Percentiles rank a stretch among this genome's conserved stretches.
phyloP scores from a whole-genome alignment of 2,329 filamentous ascomycete genomes.

The Aspergillus terreus region DNA sequence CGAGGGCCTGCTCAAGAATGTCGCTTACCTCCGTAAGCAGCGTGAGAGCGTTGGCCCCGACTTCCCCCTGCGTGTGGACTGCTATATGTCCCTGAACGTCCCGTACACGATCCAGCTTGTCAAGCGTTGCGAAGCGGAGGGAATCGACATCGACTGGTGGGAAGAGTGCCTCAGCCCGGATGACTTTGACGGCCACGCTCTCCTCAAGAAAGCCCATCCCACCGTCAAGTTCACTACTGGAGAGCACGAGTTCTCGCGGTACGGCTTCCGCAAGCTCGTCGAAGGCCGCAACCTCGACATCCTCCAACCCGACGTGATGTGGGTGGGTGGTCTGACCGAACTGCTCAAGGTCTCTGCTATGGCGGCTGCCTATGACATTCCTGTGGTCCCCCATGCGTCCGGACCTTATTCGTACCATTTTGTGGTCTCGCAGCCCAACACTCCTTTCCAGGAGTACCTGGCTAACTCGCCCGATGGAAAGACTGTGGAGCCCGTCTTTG shows the following conservation, averaged over 20 bases:
- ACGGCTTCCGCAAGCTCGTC: conserved; percentile 90
- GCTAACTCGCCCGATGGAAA: conserved; percentile 90
- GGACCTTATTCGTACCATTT: conserved; percentile 96
- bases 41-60: conserved; percentile 80
- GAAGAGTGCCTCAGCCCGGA: conserved; percentile 90
- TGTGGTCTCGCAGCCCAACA: conserved; percentile 87
- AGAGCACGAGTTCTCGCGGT: conserved; percentile 92
- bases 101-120: conserved; percentile 89
- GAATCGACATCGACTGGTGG: conserved; percentile 94
- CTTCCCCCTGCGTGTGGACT: conserved; percentile 92
- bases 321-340: conserved; percentile 90
- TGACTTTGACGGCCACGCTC: conserved; percentile 84
- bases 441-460: conserved; percentile 92
- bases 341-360: conserved; percentile 83
- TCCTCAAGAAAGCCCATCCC: conserved; percentile 87
- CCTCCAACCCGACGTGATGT: conserved; percentile 95
- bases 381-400: conserved; percentile 90
- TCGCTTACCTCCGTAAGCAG: conserved; percentile 82
- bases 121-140: conserved; percentile 72
- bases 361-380: conserved; percentile 89
- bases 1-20: conserved; percentile 78
- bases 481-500: conserved; percentile 86
- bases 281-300: conserved; percentile 91
- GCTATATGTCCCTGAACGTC: conserved; percentile 94
- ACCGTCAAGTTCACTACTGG: conserved; percentile 91